These are phyloP conservation scores for Acer yangbiense DNA, from an alignment of 345 rosid genomes.

Conservation along the genomic window DNA sequence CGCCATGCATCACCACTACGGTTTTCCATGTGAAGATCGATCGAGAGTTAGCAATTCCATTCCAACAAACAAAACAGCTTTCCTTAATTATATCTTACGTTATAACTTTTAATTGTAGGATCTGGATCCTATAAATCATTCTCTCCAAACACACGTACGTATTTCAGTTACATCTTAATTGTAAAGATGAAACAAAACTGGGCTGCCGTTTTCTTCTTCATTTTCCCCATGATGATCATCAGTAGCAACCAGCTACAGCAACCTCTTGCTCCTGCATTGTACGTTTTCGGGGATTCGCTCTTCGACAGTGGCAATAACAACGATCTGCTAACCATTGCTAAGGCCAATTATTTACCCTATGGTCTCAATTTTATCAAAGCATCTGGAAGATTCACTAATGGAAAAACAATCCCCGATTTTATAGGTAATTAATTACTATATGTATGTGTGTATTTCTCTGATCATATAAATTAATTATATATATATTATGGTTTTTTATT, in stretches of 20 bases:
- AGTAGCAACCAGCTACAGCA: not conserved
- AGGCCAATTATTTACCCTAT: conserved; percentile 44
- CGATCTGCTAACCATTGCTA: conserved; percentile 36
- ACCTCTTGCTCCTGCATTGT: conserved; percentile 40
- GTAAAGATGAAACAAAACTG: not conserved
- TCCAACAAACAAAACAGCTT: too few species aligned
- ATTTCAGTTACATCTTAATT: not conserved
- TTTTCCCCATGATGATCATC: not conserved
- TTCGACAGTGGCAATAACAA: conserved; percentile 60
- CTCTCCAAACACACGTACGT: too few species aligned
- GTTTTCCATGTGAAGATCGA: too few species aligned
- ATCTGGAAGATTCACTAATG: conserved; percentile 58
- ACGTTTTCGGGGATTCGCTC: conserved; percentile 51
- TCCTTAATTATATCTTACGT: too few species aligned
- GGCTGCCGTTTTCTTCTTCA: not conserved
- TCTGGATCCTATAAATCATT: too few species aligned
- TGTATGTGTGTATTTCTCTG: not conserved
- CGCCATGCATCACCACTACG: too few species aligned
- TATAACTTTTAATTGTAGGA: too few species aligned
- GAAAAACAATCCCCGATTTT: conserved; percentile 44
- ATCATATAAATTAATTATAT: too few species aligned
- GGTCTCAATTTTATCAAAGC: conserved; percentile 32
- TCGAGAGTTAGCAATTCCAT: too few species aligned
- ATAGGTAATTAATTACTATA: conserved; percentile 29
- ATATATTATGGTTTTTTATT: not conserved